phyloP scores from a whole-genome alignment of 148 eudicot species.

The Heliamphora exappendiculata region DNA sequence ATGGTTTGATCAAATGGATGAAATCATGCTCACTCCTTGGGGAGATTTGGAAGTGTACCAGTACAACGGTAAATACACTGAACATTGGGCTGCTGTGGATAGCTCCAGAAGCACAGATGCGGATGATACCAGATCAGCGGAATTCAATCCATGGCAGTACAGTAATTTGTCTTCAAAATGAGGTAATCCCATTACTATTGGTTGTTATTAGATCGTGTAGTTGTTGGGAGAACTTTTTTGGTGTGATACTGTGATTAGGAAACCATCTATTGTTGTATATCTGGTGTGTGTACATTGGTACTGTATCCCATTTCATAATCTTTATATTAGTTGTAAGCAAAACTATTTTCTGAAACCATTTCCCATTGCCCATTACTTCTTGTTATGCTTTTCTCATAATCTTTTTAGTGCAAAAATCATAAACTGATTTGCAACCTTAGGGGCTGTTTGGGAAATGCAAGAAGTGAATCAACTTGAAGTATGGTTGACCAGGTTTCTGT shows the following conservation, averaged over 20 bases:
- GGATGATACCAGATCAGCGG: constrained; percentile 33
- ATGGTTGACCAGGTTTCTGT: not conserved
- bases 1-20: constrained; percentile 68
- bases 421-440: not conserved
- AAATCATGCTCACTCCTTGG: constrained; percentile 76
- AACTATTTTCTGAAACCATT: not conserved
- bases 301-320: not conserved
- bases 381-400: not conserved
- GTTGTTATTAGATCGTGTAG: not conserved
- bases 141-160: constrained; percentile 84
- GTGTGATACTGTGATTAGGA: not conserved
- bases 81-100: constrained; percentile 46
- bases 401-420: not conserved
- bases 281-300: not conserved
- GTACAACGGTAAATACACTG: constrained; percentile 59
- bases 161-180: constrained; percentile 38
- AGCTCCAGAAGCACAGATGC: constrained; percentile 27
- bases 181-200: constrained; percentile 13
- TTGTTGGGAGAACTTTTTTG: not conserved
- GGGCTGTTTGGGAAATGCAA: not conserved
- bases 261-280: not conserved
- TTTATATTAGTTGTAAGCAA: not conserved
- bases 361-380: not conserved
- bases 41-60: constrained; percentile 75
- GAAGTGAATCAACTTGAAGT: not conserved